Percentiles rank a stretch among this genome's conserved stretches.
Evolutionary conservation across 2,329 filamentous ascomycete species (phyloP).

Genomic region (Tolypocladium amazonense): DNA sequence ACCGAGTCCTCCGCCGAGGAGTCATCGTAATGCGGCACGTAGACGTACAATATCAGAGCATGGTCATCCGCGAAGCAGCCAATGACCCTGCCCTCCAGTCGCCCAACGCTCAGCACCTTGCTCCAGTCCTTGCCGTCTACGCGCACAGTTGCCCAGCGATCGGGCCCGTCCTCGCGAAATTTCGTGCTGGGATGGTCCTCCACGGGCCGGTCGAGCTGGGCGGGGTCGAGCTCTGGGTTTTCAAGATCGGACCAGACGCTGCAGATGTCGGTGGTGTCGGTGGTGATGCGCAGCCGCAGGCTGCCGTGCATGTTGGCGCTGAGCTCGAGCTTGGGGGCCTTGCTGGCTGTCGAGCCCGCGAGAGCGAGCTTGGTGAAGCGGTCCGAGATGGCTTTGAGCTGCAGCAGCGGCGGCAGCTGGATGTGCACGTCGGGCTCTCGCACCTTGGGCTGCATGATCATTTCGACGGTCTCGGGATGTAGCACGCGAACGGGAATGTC

Average conservation of each 20-base stretch:
- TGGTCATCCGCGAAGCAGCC: slow-evolving; percentile 79
- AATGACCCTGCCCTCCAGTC: slow-evolving; percentile 82
- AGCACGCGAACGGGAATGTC: slow-evolving; percentile 93
- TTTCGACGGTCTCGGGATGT: slow-evolving; percentile 71
- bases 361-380: slow-evolving; percentile 82
- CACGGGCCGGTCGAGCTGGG: slow-evolving; percentile 59
- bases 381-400: slow-evolving; percentile 89
- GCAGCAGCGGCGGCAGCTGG: slow-evolving; percentile 72
- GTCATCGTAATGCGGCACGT: slow-evolving; percentile 62
- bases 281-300: slow-evolving; percentile 67
- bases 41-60: slow-evolving; percentile 75
- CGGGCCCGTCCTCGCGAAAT: slow-evolving; percentile 66
- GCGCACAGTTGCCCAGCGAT: slow-evolving; percentile 78
- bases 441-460: slow-evolving; percentile 84
- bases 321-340: slow-evolving; percentile 64
- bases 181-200: slow-evolving; percentile 72
- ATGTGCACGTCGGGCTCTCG: slow-evolving; percentile 93
- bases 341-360: slow-evolving; percentile 26
- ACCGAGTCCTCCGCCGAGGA: slow-evolving; percentile 58
- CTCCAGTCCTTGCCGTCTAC: slow-evolving; percentile 95
- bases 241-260: slow-evolving; percentile 77
- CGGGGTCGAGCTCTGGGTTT: slow-evolving; percentile 79
- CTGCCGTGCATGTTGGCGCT: slow-evolving; percentile 92
- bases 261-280: slow-evolving; percentile 75
- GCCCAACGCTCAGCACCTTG: slow-evolving; percentile 81